Evolutionary conservation across 2,329 filamentous ascomycete species (phyloP).

Genomic region (Fusarium clavum): DNA sequence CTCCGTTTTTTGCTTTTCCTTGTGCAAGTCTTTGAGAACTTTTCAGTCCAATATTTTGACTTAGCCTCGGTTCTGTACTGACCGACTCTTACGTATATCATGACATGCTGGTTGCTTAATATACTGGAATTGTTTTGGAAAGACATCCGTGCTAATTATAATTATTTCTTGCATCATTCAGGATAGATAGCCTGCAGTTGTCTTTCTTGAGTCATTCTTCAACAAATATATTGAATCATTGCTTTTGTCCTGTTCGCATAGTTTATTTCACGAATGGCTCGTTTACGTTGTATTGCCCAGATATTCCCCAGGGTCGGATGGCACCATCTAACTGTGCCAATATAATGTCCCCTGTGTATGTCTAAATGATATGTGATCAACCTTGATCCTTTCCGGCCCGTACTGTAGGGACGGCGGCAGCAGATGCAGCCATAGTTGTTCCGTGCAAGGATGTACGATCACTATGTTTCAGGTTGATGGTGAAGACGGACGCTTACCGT

Average conservation of each 20-base stretch:
- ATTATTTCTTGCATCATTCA: not conserved
- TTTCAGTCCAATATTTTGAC: not conserved
- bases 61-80: conserved; percentile 4
- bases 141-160: not conserved
- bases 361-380: conserved; percentile 3
- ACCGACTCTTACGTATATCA: conserved; percentile 7
- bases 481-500: conserved; percentile 22
- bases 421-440: conserved; percentile 21
- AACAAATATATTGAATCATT: not conserved
- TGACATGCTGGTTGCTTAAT: conserved; percentile 16
- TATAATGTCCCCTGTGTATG: not conserved
- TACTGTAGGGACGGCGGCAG: conserved; percentile 6
- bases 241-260: not conserved
- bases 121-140: not conserved
- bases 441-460: conserved; percentile 21
- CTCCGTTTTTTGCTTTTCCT: not conserved
- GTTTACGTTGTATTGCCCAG: conserved; percentile 20
- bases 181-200: not conserved
- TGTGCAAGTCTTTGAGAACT: not conserved
- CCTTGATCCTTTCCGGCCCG: conserved; percentile 6
- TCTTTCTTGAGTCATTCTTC: not conserved
- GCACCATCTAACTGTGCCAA: conserved; percentile 4
- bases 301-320: conserved; percentile 25
- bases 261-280: not conserved
- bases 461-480: conserved; percentile 43